Conservation (phyloP, 352 stramenopile species). For the Phytophthora pisi region DNA sequence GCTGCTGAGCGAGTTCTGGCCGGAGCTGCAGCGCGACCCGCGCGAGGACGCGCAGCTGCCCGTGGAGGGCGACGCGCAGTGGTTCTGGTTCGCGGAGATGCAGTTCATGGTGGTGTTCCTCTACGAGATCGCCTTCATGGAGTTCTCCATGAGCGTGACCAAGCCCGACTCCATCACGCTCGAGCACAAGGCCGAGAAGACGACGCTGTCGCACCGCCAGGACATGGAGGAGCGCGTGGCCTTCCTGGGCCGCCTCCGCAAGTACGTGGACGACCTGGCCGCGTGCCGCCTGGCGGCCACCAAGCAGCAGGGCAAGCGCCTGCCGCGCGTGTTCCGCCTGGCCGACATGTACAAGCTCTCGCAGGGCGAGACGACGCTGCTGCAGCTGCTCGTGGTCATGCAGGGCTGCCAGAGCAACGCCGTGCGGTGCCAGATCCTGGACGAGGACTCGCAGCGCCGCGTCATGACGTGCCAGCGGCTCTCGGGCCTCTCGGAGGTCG, state of each 20-base stretch:
- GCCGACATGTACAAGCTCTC: conserved; percentile 78
- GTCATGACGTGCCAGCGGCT: conserved; percentile 80
- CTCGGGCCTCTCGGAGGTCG: conserved; percentile 84
- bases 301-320: conserved; percentile 33
- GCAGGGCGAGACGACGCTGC: conserved; percentile 71
- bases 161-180: conserved; percentile 77
- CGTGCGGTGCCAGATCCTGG: conserved; percentile 84
- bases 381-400: conserved; percentile 84
- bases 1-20: conserved; percentile 76
- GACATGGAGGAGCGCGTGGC: conserved; percentile 82
- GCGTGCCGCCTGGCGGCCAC: conserved; percentile 58
- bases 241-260: conserved; percentile 68
- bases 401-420: conserved; percentile 87
- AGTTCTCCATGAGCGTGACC: conserved; percentile 85
- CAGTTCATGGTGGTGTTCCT: conserved; percentile 83
- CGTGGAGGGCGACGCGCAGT: conserved; percentile 60
- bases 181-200: conserved; percentile 40
- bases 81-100: conserved; percentile 88
- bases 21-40: conserved; percentile 60
- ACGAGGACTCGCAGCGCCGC: conserved; percentile 79
- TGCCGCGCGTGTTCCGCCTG: conserved; percentile 76
- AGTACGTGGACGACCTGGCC: conserved; percentile 64
- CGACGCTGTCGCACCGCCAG: conserved; percentile 63
- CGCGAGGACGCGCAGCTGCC: conserved; percentile 37
- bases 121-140: conserved; percentile 87